Percentiles rank a stretch among this genome's conserved stretches.
Evolutionary conservation across 306 rosid genomes (phyloP).

Genomic region (Fragaria iinumae): DNA sequence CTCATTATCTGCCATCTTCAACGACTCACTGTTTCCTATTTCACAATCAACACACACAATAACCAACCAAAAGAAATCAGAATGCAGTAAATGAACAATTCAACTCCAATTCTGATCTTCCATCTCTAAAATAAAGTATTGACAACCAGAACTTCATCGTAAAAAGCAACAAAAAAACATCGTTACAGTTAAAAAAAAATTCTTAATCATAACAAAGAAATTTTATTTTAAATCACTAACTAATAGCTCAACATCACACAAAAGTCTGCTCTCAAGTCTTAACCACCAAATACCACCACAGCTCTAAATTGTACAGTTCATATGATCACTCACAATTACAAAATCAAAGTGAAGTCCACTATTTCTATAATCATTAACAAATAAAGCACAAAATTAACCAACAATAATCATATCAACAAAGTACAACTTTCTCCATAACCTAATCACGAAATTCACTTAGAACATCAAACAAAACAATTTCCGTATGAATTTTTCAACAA

Average conservation of each 20-base stretch:
- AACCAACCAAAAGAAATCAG: background rate
- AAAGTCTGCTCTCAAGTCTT: background rate
- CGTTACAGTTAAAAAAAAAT: fast-evolving
- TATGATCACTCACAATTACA: background rate
- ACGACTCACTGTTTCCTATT: constrained; percentile 4
- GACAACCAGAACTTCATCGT: background rate
- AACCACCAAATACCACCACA: background rate
- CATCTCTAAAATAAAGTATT: background rate
- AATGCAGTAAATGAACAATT: background rate
- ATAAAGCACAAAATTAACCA: background rate
- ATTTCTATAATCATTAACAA: background rate
- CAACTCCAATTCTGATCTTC: background rate
- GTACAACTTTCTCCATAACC: background rate
- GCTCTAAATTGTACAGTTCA: background rate
- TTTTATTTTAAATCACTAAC: background rate
- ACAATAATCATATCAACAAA: background rate
- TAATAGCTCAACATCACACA: background rate
- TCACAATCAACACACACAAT: background rate
- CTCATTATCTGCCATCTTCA: constrained; percentile 70
- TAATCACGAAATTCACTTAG: background rate
- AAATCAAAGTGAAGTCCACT: background rate
- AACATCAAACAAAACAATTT: background rate
- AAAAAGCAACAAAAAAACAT: background rate
- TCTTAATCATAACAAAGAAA: background rate
- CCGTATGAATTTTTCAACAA: background rate